These are phyloP conservation scores for Aspergillus puulaauensis DNA, from an alignment of 2,329 filamentous ascomycete species.

Conservation along the genomic window DNA sequence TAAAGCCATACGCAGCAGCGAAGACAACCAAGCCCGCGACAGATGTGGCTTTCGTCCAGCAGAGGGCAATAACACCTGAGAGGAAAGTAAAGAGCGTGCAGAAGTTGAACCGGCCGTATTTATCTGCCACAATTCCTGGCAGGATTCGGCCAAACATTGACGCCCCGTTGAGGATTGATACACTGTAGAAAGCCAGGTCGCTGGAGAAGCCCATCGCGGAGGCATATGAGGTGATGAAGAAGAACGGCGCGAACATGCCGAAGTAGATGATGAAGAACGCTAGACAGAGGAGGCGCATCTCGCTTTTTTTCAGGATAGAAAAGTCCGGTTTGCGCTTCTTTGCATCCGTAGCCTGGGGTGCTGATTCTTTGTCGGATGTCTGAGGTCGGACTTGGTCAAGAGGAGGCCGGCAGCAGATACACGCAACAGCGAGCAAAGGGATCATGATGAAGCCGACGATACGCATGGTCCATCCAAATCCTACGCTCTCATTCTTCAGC, in stretches of 20 bases:
- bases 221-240: constrained; percentile 36
- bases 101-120: constrained; percentile 34
- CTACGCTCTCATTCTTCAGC: constrained; percentile 24
- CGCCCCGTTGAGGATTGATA: constrained; percentile 39
- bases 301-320: constrained; percentile 24
- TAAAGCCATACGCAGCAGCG: constrained; percentile 47
- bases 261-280: constrained; percentile 39
- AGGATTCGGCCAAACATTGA: constrained; percentile 40
- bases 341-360: background rate
- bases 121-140: constrained; percentile 37
- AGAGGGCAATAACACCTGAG: constrained; percentile 44
- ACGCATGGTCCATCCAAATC: constrained; percentile 40
- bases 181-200: constrained; percentile 37
- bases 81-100: constrained; percentile 29
- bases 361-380: background rate
- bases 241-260: constrained; percentile 42
- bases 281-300: constrained; percentile 26
- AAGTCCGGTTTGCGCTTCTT: constrained; percentile 10
- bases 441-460: constrained; percentile 44
- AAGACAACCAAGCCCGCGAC: constrained; percentile 48
- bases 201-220: constrained; percentile 26
- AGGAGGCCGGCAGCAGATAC: constrained; percentile 17
- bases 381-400: background rate
- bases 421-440: constrained; percentile 34
- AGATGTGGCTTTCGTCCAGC: constrained; percentile 44